Conservation (phyloP, 2,329 filamentous ascomycete species). For the Fonsecaea pedrosoi region DNA sequence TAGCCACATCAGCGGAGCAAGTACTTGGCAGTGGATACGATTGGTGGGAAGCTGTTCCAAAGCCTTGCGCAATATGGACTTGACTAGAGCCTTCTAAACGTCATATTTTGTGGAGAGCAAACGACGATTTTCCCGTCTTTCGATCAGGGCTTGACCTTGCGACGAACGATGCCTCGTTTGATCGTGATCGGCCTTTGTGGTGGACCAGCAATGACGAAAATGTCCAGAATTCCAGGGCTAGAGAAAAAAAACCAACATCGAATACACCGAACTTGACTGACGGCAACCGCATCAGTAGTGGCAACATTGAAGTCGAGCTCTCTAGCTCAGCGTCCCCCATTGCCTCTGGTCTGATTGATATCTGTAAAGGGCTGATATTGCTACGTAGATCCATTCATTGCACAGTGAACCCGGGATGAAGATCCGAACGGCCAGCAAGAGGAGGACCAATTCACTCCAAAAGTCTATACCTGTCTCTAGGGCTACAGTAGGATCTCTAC, state of each 20-base stretch:
- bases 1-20: background rate
- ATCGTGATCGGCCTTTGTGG: constrained; percentile 10
- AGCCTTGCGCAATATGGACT: background rate
- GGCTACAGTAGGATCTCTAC: background rate
- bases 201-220: constrained; percentile 14
- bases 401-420: too few species aligned
- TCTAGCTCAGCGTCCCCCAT: background rate
- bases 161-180: background rate
- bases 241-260: background rate
- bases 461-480: background rate
- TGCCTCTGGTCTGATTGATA: too few species aligned
- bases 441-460: background rate
- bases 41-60: background rate
- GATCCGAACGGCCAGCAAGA: too few species aligned
- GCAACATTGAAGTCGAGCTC: background rate
- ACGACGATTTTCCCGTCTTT: constrained; percentile 2
- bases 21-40: background rate
- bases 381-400: background rate
- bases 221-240: background rate
- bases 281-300: background rate
- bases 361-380: background rate
- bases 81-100: constrained; percentile 11
- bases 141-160: background rate
- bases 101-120: constrained; percentile 14
- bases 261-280: background rate